Evolutionary conservation across 257 asterid genomes (phyloP), one percentile per base, ranked within the genome.

Genomic region (Paraleonurus japonicus): DNA sequence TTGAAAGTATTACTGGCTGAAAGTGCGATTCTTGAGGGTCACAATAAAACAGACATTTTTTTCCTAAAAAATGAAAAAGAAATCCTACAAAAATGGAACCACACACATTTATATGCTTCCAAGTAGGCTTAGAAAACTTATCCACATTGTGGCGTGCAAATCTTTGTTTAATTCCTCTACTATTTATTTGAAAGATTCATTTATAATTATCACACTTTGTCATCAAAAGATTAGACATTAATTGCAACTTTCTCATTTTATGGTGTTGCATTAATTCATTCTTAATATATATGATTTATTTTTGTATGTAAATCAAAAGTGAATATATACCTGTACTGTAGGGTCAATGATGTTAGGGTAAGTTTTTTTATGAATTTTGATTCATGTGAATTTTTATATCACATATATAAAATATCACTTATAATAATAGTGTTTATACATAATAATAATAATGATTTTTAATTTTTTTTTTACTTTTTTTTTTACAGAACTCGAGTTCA

Each of bases 121-220:
- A 20, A 60, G 65, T 75, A 30, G 90, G 73, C 61, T 45, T 3
- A 6, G 4, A 16, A 68, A 45, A 69, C 79, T 74, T 79, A 79
- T 79, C 82, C 26, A 32, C 53, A 74, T 77, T 59, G 24, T 50
- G 65, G 7, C 74, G 59, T 65, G 53, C 77, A 65, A 64, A 65
- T 62, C 58, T 55, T 68, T 53, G 68, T 57, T 73, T 20, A 47
- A 26, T 48, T 33, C 33, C 65, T 16, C 61, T 17, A 26, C 17
- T 19, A 16, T 33, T 15, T 58, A 22, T 16, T 43, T 39, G 48
- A 16, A 12, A 59, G 7, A 13, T 41, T 26, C 8, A 32, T 45
- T 71, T 48, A 55, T 30, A 11, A 17, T 65, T 11, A 6, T 65
- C 37, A 23, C 11, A 71, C 48, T 33, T 69, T 50, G 54, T 16